Conservation (phyloP, 1,284 basidiomycete genomes). For the Austropuccinia psidii region DNA sequence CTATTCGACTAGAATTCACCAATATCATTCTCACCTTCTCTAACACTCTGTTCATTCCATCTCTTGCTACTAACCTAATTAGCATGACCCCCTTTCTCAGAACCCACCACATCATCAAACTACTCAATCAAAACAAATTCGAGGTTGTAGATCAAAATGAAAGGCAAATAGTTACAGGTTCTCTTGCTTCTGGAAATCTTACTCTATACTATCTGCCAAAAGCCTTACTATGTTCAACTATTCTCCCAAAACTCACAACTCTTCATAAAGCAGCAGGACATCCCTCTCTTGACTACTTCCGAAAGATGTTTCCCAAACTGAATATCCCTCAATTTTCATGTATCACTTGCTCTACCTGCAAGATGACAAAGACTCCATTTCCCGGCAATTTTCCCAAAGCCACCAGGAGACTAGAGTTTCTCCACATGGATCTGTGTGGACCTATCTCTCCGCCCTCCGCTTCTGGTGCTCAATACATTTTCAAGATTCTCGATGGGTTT, state of each 20-base stretch:
- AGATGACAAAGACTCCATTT: not conserved
- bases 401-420: not conserved
- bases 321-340: not conserved
- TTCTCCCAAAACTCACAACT: not conserved
- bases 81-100: not conserved
- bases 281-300: not conserved
- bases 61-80: not conserved
- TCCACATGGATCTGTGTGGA: conserved; percentile 3
- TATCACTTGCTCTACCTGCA: not conserved
- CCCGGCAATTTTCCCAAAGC: not conserved
- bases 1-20: too few relatives aligned
- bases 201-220: not conserved
- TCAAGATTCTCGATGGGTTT: not conserved
- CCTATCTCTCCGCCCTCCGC: not conserved
- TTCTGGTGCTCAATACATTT: not conserved
- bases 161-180: not conserved
- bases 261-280: not conserved
- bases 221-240: not conserved
- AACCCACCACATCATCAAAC: not conserved
- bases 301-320: conserved; percentile 4
- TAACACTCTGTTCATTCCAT: not conserved
- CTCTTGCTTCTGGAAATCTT: not conserved
- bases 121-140: not conserved
- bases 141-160: not conserved
- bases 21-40: too few relatives aligned